Percentiles rank a stretch among this genome's conserved stretches.
Conservation (phyloP, 2,329 filamentous ascomycete species). For the Ophiostoma montium region DNA sequence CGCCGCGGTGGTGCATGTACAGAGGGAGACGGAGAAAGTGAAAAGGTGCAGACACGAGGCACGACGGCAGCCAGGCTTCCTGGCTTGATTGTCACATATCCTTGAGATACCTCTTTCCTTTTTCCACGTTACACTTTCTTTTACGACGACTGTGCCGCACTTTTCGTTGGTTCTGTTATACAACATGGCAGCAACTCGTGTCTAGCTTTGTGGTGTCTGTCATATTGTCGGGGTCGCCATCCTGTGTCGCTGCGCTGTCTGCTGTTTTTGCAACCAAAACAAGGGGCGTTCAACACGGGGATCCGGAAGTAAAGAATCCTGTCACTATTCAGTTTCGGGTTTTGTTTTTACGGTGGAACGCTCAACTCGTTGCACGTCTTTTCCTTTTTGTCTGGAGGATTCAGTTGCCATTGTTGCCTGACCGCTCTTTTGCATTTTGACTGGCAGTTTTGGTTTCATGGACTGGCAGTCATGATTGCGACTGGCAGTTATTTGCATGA, state of each 20-base stretch:
- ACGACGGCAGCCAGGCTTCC: too few relatives aligned
- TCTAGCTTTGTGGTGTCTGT: conserved; percentile 18
- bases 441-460: neutral
- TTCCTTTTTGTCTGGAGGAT: conserved; percentile 15
- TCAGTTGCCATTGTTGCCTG: neutral
- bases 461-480: neutral
- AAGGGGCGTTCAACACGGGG: conserved; percentile 62
- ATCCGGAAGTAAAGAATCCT: conserved; percentile 34
- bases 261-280: conserved; percentile 80
- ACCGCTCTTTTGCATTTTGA: neutral
- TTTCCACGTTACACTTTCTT: neutral
- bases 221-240: conserved; percentile 30
- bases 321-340: conserved; percentile 28
- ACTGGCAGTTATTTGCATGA: neutral
- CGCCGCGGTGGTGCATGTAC: too few relatives aligned
- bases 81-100: too few relatives aligned
- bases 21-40: too few relatives aligned
- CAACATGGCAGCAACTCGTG: conserved; percentile 51
- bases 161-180: conserved; percentile 39
- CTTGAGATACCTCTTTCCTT: too few relatives aligned
- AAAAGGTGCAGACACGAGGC: too few relatives aligned
- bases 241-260: conserved; percentile 50
- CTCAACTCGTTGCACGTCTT: conserved; percentile 46
- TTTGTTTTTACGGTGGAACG: conserved; percentile 38
- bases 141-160: conserved; percentile 18